phyloP scores from a whole-genome alignment of 768 basidiomycete genomes.

The Tremella yokohamensis region DNA sequence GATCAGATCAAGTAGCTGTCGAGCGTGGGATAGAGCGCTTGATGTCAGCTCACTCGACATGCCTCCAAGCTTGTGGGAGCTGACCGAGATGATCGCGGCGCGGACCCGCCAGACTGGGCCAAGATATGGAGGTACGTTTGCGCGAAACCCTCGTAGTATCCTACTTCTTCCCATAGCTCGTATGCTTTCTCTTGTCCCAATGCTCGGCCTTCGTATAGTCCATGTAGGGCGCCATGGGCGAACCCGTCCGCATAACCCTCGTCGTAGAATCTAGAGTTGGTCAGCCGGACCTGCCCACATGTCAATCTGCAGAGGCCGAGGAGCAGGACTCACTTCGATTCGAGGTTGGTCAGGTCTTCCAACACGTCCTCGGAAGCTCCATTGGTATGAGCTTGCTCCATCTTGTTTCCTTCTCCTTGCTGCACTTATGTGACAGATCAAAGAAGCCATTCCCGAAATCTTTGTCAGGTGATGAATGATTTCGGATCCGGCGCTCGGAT shows the following conservation, averaged over 20 bases:
- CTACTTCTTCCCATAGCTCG: slow-evolving; percentile 96
- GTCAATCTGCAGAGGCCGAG: not conserved
- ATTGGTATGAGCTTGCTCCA: not conserved
- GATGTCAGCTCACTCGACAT: not conserved
- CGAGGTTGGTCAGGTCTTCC: slow-evolving; percentile 1
- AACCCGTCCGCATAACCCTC: slow-evolving; percentile 72
- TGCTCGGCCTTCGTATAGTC: slow-evolving; percentile 82
- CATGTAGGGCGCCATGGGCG: slow-evolving; percentile 82
- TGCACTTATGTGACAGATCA: not conserved
- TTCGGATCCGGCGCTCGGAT: slow-evolving; percentile 4
- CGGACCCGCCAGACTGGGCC: not conserved
- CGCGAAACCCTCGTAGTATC: slow-evolving; percentile 85
- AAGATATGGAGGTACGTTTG: slow-evolving; percentile 10
- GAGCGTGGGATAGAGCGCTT: slow-evolving; percentile 59
- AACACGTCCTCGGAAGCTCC: not conserved
- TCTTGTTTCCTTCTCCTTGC: not conserved
- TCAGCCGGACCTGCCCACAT: not conserved
- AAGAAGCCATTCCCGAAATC: not conserved
- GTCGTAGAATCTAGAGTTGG: slow-evolving; percentile 66
- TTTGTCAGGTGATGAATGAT: not conserved
- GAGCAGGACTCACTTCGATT: not conserved
- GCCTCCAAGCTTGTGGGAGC: not conserved
- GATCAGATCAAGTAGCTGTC: slow-evolving; percentile 68
- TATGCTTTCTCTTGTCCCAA: slow-evolving; percentile 85
- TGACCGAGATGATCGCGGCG: too few species aligned